Base-by-base conservation (phyloP, 768 basidiomycete genomes). In the Leccinum barrowsii region DNA sequence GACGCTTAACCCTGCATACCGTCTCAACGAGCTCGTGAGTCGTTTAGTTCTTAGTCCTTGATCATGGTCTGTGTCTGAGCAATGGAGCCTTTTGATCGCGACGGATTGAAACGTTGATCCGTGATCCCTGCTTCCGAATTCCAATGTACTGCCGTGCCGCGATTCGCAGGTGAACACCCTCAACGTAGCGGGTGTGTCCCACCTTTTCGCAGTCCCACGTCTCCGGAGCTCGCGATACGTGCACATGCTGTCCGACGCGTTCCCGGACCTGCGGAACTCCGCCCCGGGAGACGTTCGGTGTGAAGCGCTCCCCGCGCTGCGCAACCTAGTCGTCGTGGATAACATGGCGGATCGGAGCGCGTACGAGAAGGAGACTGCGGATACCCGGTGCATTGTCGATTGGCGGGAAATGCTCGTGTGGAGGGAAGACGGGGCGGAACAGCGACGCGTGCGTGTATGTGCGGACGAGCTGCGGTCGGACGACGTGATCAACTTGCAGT, bases 1-100 rank as follows among this genome's bases (percentile, higher is more conserved):
- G 21, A 92, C 91, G 7, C 77, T 93, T 49, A 94, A 94, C 63
- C 92, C 91, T 3, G 89, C 90, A 0, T 92, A 90, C 67, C 82
- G 86, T 26, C 63, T 85, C 6, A 77, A 80, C 34, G 91, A 94
- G 67, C 77, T 93, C 52, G 89, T 90, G 59, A 53, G 81, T 75
- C 49, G 10, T 22, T 32, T 40, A 30, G 2, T 17, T 15, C 44
- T 40, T 12, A 32, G 10, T 53, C 42, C 40, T 42, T 42, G 17
- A 42, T 19, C 4, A 11, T 42, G 42, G 42, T 42, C 13, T 42
- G 34, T 17, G 34, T 17, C 26, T 44, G 40, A 19, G 6, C 17
- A 42, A 21, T 19, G 15, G 26, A 13, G 22, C 12, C 15, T 4
- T 32, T 40, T n/a, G 17, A 40, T n/a, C 40, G 8, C 40, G 6